phyloP scores from a whole-genome alignment of 2,329 filamentous ascomycete genomes.

The Dactylellina drechsleri region DNA sequence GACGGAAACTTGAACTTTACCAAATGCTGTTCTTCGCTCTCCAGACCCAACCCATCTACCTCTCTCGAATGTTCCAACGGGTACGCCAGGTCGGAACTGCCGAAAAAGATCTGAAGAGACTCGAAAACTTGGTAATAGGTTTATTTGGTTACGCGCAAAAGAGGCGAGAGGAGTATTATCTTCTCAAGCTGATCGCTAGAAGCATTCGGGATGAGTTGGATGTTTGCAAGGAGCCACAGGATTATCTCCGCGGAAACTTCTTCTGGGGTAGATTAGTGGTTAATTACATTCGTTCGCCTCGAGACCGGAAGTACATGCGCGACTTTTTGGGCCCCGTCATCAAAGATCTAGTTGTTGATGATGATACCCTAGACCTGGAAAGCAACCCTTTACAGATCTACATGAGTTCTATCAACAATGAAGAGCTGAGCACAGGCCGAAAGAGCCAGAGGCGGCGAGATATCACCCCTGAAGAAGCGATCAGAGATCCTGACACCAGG shows the following conservation, averaged over 20 bases:
- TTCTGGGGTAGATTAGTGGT: slow-evolving; percentile 90
- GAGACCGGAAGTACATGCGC: slow-evolving; percentile 90
- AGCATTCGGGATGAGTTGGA: slow-evolving; percentile 89
- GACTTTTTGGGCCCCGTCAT: slow-evolving; percentile 86
- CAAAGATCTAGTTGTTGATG: slow-evolving; percentile 90
- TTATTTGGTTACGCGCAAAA: slow-evolving; percentile 98
- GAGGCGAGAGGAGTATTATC: slow-evolving; percentile 93
- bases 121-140: slow-evolving; percentile 94
- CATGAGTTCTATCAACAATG: slow-evolving; percentile 92
- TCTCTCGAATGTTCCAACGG: slow-evolving; percentile 85
- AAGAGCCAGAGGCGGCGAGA: slow-evolving; percentile 83
- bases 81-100: slow-evolving; percentile 83
- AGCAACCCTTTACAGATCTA: slow-evolving; percentile 99
- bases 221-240: slow-evolving; percentile 75
- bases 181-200: slow-evolving; percentile 84
- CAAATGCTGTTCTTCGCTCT: slow-evolving; percentile 97
- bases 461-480: slow-evolving; percentile 90
- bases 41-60: slow-evolving; percentile 94
- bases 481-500: slow-evolving; percentile 91
- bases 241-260: slow-evolving; percentile 87
- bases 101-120: slow-evolving; percentile 91
- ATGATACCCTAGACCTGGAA: slow-evolving; percentile 88
- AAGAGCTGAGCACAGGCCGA: slow-evolving; percentile 89
- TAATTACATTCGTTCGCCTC: slow-evolving; percentile 83
- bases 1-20: slow-evolving; percentile 94